These are phyloP conservation scores for Nigrospora oryzae DNA, from an alignment of 2,329 filamentous ascomycete genomes.

Conservation along the genomic window DNA sequence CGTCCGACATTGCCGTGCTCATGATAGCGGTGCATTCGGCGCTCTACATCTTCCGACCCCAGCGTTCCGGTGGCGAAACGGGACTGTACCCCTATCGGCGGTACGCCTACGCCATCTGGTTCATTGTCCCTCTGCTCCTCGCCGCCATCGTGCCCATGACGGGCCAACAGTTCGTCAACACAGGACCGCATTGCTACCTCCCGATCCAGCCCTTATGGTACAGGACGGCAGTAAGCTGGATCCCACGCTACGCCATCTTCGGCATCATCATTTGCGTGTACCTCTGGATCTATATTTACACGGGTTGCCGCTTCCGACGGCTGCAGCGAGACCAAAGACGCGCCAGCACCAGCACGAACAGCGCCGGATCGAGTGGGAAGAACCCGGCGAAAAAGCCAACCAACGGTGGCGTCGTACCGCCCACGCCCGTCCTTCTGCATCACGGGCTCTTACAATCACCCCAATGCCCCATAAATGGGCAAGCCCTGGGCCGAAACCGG, in stretches of 20 bases:
- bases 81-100: constrained; percentile 62
- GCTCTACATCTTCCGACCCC: constrained; percentile 59
- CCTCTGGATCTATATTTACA: constrained; percentile 61
- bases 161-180: constrained; percentile 16
- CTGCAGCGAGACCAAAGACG: constrained; percentile 24
- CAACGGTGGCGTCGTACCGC: constrained; percentile 8
- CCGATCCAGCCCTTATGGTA: constrained; percentile 62
- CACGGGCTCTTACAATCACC: constrained; percentile 13
- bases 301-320: constrained; percentile 35
- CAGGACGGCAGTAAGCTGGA: constrained; percentile 59
- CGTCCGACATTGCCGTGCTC: constrained; percentile 62
- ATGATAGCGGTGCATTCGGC: constrained; percentile 67
- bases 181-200: constrained; percentile 50
- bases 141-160: constrained; percentile 29
- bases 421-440: constrained; percentile 13
- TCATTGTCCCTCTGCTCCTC: constrained; percentile 49
- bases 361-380: constrained; percentile 5
- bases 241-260: constrained; percentile 65
- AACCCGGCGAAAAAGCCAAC: constrained; percentile 5
- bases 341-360: constrained; percentile 13
- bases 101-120: constrained; percentile 47
- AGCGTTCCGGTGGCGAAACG: constrained; percentile 37
- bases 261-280: constrained; percentile 56
- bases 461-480: constrained; percentile 3
- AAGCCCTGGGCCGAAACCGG: constrained; percentile 8